Evolutionary conservation across 805 yeast species (phyloP).

Genomic region (Blastobotrys muscicola): DNA sequence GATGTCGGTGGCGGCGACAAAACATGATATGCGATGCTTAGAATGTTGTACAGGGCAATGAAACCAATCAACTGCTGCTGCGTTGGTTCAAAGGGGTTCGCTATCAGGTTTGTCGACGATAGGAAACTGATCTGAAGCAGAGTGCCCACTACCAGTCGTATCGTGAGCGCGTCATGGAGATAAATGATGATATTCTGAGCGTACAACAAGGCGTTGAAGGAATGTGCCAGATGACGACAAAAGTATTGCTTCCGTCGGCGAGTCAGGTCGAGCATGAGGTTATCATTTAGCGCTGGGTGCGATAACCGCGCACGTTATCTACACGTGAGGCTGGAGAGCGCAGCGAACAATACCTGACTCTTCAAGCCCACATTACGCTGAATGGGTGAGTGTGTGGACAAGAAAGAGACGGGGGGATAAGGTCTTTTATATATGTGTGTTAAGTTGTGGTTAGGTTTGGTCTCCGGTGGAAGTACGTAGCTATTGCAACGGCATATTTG

Average conservation of each 20-base stretch:
- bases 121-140: not conserved
- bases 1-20: conserved; percentile 7
- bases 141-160: conserved; percentile 13
- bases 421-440: too few relatives aligned
- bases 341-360: too few relatives aligned
- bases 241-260: conserved; percentile 7
- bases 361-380: too few relatives aligned
- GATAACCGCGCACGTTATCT: not conserved
- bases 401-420: too few relatives aligned
- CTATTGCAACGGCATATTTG: too few relatives aligned
- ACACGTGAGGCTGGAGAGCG: not conserved
- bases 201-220: conserved; percentile 13
- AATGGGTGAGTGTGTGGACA: too few relatives aligned
- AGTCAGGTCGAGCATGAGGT: conserved; percentile 3
- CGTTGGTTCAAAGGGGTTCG: too few relatives aligned
- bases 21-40: conserved; percentile 11
- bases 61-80: conserved; percentile 1
- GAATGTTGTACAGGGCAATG: conserved; percentile 4
- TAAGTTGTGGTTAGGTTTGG: too few relatives aligned
- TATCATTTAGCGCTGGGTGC: conserved; percentile 1
- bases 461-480: too few relatives aligned
- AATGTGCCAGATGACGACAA: conserved; percentile 12
- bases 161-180: conserved; percentile 15
- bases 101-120: too few relatives aligned
- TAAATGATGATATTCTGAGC: conserved; percentile 17